Evolutionary conservation across 768 basidiomycete species (phyloP).

Genomic region (Pleurotus pulmonarius): DNA sequence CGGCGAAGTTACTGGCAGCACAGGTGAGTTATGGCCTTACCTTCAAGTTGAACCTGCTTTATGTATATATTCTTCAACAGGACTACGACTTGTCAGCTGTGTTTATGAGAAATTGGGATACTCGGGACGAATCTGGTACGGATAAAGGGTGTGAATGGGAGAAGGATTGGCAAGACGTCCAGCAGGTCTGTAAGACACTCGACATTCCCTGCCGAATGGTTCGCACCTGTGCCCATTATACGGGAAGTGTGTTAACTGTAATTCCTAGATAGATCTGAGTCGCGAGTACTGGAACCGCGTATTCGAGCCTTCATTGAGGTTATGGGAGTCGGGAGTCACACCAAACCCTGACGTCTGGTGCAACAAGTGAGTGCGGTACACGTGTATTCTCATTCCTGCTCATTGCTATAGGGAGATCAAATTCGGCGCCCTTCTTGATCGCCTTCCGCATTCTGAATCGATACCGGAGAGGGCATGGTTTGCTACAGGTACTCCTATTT

Average conservation of each 20-base stretch:
- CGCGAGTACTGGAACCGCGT: slow-evolving; percentile 89
- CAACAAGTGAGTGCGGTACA: slow-evolving; percentile 56
- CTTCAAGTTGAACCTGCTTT: too few species aligned
- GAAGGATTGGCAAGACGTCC: slow-evolving; percentile 91
- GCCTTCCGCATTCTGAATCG: slow-evolving; percentile 34
- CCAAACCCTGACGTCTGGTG: slow-evolving; percentile 95
- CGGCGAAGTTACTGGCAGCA: slow-evolving; percentile 71
- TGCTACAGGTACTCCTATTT: slow-evolving; percentile 63
- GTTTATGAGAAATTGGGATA: slow-evolving; percentile 97
- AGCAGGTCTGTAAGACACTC: slow-evolving; percentile 67
- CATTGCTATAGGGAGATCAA: slow-evolving; percentile 69
- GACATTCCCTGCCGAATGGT: slow-evolving; percentile 79
- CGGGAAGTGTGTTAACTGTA: too few species aligned
- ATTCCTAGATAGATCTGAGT: slow-evolving; percentile 73
- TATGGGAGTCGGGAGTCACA: slow-evolving; percentile 77
- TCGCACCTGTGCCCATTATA: slow-evolving; percentile 11
- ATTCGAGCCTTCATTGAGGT: slow-evolving; percentile 78
- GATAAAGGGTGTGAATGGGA: slow-evolving; percentile 95
- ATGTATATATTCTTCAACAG: slow-evolving; percentile 26
- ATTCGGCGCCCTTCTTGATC: slow-evolving; percentile 78
- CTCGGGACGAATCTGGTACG: slow-evolving; percentile 72
- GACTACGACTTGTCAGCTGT: slow-evolving; percentile 82
- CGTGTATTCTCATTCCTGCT: background rate
- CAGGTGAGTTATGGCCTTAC: slow-evolving; percentile 36
- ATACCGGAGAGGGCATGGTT: slow-evolving; percentile 53